These are phyloP conservation scores for Pisolithus thermaeus DNA, from an alignment of 1,284 basidiomycete species.

Conservation along the genomic window DNA sequence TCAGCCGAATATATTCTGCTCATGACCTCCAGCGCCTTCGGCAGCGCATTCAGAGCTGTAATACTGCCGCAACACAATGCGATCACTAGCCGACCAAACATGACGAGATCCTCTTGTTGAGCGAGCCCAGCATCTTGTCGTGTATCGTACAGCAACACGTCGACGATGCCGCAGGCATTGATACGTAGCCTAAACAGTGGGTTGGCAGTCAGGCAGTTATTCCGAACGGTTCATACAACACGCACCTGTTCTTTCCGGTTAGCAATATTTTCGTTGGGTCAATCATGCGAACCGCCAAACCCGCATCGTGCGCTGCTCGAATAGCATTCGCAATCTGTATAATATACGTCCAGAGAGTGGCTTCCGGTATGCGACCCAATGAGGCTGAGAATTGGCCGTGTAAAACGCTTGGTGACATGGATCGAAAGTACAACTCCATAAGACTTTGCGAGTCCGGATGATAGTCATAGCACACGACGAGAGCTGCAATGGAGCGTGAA, in stretches of 20 bases:
- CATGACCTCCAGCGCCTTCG: slow-evolving; percentile 77
- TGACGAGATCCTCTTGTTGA: slow-evolving; percentile 86
- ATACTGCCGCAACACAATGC: slow-evolving; percentile 71
- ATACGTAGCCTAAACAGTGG: slow-evolving; percentile 57
- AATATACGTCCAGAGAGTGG: slow-evolving; percentile 92
- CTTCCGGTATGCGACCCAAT: slow-evolving; percentile 55
- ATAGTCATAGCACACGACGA: slow-evolving; percentile 92
- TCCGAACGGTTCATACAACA: background rate
- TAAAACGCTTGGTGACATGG: slow-evolving; percentile 39
- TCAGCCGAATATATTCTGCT: slow-evolving; percentile 75
- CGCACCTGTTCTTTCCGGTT: slow-evolving; percentile 83
- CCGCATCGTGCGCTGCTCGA: slow-evolving; percentile 79
- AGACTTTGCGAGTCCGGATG: slow-evolving; percentile 84
- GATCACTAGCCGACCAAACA: slow-evolving; percentile 84
- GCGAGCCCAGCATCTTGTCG: slow-evolving; percentile 53
- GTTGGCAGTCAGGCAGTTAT: slow-evolving; percentile 1
- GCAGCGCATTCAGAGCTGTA: slow-evolving; percentile 56
- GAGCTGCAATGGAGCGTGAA: slow-evolving; percentile 45
- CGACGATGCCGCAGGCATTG: slow-evolving; percentile 78
- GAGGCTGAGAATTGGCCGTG: slow-evolving; percentile 40
- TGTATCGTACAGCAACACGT: slow-evolving; percentile 76
- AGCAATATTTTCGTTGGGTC: slow-evolving; percentile 87
- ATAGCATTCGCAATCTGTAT: slow-evolving; percentile 88
- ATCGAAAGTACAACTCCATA: slow-evolving; percentile 61
- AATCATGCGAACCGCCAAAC: slow-evolving; percentile 78